phyloP scores from a whole-genome alignment of 2,329 filamentous ascomycete genomes.

The Arthroderma sp. region DNA sequence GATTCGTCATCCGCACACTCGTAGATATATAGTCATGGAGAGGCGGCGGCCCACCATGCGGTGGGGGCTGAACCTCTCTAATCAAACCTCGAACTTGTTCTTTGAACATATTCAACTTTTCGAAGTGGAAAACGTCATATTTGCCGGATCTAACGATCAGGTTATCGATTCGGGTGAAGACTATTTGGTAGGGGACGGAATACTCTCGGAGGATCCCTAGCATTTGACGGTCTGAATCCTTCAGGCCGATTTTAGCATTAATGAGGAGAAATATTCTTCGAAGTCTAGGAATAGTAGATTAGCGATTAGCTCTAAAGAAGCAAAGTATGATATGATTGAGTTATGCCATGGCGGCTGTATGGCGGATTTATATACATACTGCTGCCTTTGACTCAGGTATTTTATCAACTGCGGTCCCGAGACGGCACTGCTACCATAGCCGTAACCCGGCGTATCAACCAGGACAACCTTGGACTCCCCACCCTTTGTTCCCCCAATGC shows the following conservation, averaged over 20 bases:
- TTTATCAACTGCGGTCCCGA: constrained; percentile 59
- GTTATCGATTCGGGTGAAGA: constrained; percentile 55
- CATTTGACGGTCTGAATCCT: constrained; percentile 45
- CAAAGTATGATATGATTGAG: too few relatives aligned
- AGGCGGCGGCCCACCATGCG: constrained; percentile 27
- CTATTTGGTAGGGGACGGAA: constrained; percentile 50
- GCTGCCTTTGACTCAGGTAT: constrained; percentile 48
- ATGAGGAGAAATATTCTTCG: constrained; percentile 52
- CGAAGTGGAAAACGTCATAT: constrained; percentile 10
- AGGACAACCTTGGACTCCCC: constrained; percentile 41
- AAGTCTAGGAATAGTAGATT: constrained; percentile 26
- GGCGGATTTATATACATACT: constrained; percentile 28
- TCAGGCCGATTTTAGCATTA: constrained; percentile 51
- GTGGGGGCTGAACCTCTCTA: constrained; percentile 30
- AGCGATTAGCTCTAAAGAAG: not conserved
- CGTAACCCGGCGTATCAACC: constrained; percentile 61
- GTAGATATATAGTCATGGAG: constrained; percentile 49
- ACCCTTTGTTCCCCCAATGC: constrained; percentile 38
- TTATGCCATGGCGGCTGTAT: not conserved
- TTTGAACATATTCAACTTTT: constrained; percentile 22
- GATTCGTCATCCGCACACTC: constrained; percentile 39
- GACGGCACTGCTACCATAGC: constrained; percentile 45
- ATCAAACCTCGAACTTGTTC: constrained; percentile 26
- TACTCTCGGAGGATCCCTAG: constrained; percentile 42
- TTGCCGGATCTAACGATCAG: constrained; percentile 26